Evolutionary conservation across 352 stramenopile genomes (phyloP).

Genomic region (Globisporangium middletonii): DNA sequence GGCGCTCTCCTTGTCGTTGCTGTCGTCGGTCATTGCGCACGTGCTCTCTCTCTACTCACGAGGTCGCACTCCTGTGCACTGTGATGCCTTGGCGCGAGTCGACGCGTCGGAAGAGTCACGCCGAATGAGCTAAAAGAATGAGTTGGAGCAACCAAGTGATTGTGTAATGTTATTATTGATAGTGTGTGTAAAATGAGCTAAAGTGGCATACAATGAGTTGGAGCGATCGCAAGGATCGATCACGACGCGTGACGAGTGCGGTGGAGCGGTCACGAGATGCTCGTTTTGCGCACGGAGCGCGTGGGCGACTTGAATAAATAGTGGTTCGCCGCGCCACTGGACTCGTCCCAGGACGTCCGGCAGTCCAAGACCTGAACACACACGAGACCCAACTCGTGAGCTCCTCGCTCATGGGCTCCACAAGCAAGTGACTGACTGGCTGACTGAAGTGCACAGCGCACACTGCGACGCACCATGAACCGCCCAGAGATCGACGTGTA

Average conservation of each 20-base stretch:
- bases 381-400: no score
- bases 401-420: no score
- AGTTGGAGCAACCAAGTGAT: no score
- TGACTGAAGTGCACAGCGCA: no score
- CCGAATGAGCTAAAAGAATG: background rate
- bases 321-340: slow-evolving; percentile 2
- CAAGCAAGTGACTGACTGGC: no score
- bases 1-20: slow-evolving; percentile 7
- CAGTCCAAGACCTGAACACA: slow-evolving; percentile 25
- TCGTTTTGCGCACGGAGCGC: slow-evolving; percentile 24
- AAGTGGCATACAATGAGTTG: no score
- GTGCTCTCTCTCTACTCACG: background rate
- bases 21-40: slow-evolving; percentile 4
- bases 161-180: background rate
- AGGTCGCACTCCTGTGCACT: background rate
- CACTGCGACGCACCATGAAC: slow-evolving; percentile 48
- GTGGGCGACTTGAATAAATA: slow-evolving; percentile 22
- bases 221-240: no score
- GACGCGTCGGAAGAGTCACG: background rate
- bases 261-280: slow-evolving; percentile 20
- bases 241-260: no score
- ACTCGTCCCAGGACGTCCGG: slow-evolving; percentile 14
- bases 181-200: background rate
- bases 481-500: slow-evolving; percentile 57
- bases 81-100: background rate